Evolutionary conservation across 73 alveolate species (phyloP).

Genomic region (Uronychia binucleata): DNA sequence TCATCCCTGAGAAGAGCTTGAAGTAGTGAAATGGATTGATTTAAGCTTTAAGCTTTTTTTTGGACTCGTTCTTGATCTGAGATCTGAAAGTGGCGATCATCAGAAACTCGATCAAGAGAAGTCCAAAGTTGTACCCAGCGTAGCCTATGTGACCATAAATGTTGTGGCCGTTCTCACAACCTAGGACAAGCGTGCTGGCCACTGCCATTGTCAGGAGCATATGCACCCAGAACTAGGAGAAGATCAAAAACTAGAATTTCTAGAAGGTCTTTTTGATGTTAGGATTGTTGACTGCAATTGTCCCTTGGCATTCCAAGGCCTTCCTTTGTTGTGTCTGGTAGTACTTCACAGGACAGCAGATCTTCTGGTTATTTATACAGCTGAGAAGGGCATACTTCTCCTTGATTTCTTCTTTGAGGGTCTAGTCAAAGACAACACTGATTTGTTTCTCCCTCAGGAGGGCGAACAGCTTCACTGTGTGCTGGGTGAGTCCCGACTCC

Average conservation of each 20-base stretch:
- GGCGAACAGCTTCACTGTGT: background rate
- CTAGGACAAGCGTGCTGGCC: background rate
- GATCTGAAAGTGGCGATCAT: background rate
- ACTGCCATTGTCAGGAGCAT: background rate
- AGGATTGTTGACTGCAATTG: background rate
- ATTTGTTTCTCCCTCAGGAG: background rate
- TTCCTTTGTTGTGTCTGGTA: background rate
- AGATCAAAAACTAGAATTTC: background rate
- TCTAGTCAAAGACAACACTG: background rate
- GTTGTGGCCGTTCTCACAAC: background rate
- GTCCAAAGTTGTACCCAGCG: background rate
- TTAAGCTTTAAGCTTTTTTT: background rate
- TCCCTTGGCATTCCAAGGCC: background rate
- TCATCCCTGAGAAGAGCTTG: background rate
- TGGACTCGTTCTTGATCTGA: background rate
- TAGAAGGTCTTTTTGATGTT: background rate
- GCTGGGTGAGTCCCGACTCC: background rate
- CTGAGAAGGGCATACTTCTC: background rate
- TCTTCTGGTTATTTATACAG: background rate
- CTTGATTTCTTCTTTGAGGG: background rate
- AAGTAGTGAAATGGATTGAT: background rate
- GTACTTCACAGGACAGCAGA: background rate
- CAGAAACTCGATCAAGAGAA: background rate
- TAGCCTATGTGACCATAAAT: background rate
- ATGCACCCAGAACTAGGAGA: background rate